These are phyloP conservation scores for Erythrophleum fordii DNA, from an alignment of 306 rosid species.

Conservation along the genomic window DNA sequence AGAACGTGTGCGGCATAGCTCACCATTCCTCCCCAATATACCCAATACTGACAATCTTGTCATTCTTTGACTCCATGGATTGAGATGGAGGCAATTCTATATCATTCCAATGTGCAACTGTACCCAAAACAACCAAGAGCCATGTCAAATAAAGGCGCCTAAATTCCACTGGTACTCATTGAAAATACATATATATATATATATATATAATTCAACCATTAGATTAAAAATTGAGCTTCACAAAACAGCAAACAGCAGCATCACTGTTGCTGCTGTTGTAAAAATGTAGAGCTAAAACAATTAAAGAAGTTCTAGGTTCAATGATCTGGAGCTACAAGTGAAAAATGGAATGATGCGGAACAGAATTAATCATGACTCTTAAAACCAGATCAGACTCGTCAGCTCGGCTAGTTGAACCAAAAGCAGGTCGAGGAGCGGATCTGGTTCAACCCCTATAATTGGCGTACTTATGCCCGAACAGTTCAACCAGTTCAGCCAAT, in stretches of 20 bases:
- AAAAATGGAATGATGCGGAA: too few relatives aligned
- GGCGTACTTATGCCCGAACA: neutral
- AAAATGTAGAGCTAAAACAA: too few relatives aligned
- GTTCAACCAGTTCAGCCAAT: neutral
- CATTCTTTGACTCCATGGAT: slow-evolving; percentile 43
- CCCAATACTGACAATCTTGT: slow-evolving; percentile 55
- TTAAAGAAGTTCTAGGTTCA: neutral
- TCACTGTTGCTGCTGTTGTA: neutral
- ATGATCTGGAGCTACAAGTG: neutral
- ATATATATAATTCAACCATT: neutral
- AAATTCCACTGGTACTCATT: neutral
- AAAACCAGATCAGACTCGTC: neutral
- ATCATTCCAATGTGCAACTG: slow-evolving; percentile 89
- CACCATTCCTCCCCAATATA: slow-evolving; percentile 84
- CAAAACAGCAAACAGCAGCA: neutral
- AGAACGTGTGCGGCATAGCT: slow-evolving; percentile 36
- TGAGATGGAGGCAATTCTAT: slow-evolving; percentile 53
- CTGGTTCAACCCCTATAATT: neutral
- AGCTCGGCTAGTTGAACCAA: neutral
- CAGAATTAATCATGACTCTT: neutral
- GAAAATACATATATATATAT: neutral
- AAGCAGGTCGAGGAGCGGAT: neutral
- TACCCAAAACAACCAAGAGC: slow-evolving; percentile 29
- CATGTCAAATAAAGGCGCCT: slow-evolving; percentile 17
- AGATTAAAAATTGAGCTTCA: slow-evolving; percentile 1